These are phyloP conservation scores for Phycomyces blakesleeanus DNA, from an alignment of 192 early-diverging fungal genomes.

Conservation along the genomic window DNA sequence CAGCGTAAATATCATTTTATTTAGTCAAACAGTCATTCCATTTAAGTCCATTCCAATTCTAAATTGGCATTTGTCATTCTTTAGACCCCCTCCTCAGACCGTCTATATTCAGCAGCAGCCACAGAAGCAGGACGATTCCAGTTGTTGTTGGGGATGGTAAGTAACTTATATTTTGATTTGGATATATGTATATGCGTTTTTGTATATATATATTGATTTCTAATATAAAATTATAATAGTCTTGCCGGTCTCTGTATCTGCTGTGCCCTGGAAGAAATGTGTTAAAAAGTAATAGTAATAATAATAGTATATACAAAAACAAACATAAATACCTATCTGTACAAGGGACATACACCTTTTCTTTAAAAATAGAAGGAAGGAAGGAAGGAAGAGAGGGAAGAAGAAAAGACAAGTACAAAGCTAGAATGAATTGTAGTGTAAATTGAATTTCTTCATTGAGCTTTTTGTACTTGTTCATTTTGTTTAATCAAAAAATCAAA, in stretches of 20 bases:
- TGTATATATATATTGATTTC: not conserved
- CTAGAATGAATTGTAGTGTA: too few species aligned
- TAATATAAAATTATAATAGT: slow-evolving; percentile 6
- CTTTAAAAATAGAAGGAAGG: too few species aligned
- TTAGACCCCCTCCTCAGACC: slow-evolving; percentile 19
- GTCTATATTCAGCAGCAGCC: slow-evolving; percentile 28
- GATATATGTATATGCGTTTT: not conserved
- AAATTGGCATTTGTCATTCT: not conserved
- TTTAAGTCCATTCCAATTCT: not conserved
- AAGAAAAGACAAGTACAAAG: too few species aligned
- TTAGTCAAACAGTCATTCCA: not conserved
- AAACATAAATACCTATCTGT: too few species aligned
- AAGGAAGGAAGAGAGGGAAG: too few species aligned
- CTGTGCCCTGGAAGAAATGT: slow-evolving; percentile 18
- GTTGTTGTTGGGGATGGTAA: slow-evolving; percentile 28
- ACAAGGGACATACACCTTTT: too few species aligned
- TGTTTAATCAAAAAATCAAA: too few species aligned
- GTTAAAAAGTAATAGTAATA: not conserved
- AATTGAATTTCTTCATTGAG: too few species aligned
- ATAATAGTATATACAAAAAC: too few species aligned
- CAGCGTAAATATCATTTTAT: not conserved
- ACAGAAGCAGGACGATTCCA: slow-evolving; percentile 2
- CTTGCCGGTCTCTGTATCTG: slow-evolving; percentile 18
- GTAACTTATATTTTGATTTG: not conserved
- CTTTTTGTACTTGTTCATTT: too few species aligned